These are phyloP conservation scores for Macaranga tanarius DNA, from an alignment of 441 rosid species.

Conservation along the genomic window DNA sequence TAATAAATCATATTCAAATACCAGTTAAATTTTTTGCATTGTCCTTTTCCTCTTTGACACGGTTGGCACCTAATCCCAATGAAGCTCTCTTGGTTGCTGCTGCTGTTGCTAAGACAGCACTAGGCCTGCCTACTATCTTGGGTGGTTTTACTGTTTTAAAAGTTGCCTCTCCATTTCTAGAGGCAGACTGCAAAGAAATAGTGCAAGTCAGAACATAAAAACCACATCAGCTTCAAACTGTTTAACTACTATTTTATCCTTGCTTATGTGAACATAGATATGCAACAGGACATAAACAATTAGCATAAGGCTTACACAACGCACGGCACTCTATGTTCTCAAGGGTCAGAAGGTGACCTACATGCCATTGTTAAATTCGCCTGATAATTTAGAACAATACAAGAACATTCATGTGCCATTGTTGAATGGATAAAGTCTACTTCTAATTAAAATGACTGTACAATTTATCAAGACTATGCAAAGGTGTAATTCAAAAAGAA, in stretches of 20 bases:
- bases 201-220: slow-evolving; percentile 15
- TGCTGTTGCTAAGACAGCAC: slow-evolving; percentile 37
- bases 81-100: slow-evolving; percentile 57
- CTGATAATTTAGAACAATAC: slow-evolving; percentile 5
- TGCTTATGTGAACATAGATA: background rate
- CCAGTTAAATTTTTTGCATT: slow-evolving; percentile 39
- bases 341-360: background rate
- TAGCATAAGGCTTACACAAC: background rate
- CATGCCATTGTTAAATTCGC: background rate
- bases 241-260: background rate
- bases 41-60: slow-evolving; percentile 54
- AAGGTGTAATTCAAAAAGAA: background rate
- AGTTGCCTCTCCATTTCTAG: slow-evolving; percentile 36
- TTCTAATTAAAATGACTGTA: background rate
- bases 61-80: slow-evolving; percentile 49
- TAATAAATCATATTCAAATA: slow-evolving; percentile 25
- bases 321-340: too few species aligned
- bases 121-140: slow-evolving; percentile 37
- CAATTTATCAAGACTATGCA: background rate
- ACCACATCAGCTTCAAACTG: background rate
- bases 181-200: slow-evolving; percentile 39
- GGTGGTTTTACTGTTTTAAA: slow-evolving; percentile 52
- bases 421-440: background rate
- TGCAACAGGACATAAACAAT: background rate
- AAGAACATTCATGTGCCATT: background rate